Conservation (phyloP, 1,284 basidiomycete species). For the Polyporus tsugae region DNA sequence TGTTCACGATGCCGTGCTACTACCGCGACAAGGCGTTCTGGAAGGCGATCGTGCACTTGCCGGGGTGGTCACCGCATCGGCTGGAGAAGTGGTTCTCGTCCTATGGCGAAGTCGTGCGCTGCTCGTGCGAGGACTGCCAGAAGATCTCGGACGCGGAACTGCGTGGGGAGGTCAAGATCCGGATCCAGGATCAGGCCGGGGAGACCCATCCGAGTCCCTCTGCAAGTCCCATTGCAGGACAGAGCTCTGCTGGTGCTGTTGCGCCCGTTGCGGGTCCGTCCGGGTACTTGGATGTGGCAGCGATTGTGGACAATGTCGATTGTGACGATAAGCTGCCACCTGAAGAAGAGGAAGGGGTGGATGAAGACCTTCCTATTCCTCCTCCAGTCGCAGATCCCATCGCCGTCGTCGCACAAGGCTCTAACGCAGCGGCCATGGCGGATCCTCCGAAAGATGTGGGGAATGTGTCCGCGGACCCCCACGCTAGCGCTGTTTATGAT, state of each 20-base stretch:
- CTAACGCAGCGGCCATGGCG: not conserved
- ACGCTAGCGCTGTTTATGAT: not conserved
- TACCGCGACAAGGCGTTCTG: not conserved
- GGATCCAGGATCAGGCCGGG: not conserved
- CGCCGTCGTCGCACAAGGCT: not conserved
- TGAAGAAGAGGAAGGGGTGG: conserved; percentile 10
- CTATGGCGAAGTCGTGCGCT: not conserved
- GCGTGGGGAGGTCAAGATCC: not conserved
- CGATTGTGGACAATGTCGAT: not conserved
- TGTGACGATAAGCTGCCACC: conserved; percentile 6
- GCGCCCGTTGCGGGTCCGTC: not conserved
- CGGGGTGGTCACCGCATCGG: not conserved
- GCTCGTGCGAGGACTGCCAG: conserved; percentile 5
- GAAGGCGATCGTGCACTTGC: not conserved
- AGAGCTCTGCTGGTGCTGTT: not conserved
- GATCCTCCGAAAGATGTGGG: not conserved
- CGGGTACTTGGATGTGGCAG: not conserved
- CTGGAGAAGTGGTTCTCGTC: conserved; percentile 2
- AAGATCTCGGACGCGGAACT: not conserved
- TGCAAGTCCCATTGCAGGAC: not conserved
- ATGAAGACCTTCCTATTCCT: not conserved
- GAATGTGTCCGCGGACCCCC: not conserved
- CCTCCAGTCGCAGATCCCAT: not conserved
- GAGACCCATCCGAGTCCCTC: not conserved
- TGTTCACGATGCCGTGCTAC: conserved; percentile 20